Percentiles rank a stretch among this genome's conserved stretches.
Evolutionary conservation across 176 grass and related monocot species (phyloP).

Genomic region (Chrysopogon serrulatus): DNA sequence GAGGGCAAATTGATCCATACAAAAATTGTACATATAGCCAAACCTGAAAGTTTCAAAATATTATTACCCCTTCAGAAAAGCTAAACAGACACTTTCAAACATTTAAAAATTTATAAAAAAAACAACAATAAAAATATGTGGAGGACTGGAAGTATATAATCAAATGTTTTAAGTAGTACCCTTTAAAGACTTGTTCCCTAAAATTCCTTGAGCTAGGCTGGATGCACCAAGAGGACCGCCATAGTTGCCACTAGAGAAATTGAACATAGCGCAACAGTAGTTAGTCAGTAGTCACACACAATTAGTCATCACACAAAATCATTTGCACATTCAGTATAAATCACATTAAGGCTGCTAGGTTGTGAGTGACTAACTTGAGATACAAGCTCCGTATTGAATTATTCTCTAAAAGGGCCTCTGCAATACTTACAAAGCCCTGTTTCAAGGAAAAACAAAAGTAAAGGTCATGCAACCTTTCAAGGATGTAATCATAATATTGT

Average conservation of each 20-base stretch:
- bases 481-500: constrained; percentile 8
- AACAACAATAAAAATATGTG: background rate
- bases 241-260: constrained; percentile 89
- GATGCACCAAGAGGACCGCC: constrained; percentile 88
- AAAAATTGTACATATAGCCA: background rate
- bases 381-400: constrained; percentile 76
- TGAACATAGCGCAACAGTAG: constrained; percentile 4
- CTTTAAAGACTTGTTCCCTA: constrained; percentile 95
- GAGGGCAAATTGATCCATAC: background rate
- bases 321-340: constrained; percentile 7
- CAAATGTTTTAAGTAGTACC: constrained; percentile 44
- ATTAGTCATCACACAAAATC: constrained; percentile 6
- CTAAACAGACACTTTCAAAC: background rate
- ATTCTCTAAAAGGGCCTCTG: constrained; percentile 92
- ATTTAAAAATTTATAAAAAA: background rate
- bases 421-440: constrained; percentile 94
- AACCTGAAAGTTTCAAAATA: background rate
- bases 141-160: background rate
- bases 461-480: background rate
- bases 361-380: constrained; percentile 75
- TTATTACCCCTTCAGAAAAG: background rate
- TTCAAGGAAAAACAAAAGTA: constrained; percentile 24
- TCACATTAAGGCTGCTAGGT: constrained; percentile 16
- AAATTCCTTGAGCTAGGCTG: constrained; percentile 81
- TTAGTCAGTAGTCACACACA: constrained; percentile 28